Evolutionary conservation across 106 monocot genomes (phyloP), one percentile per base, ranked within the genome.

Genomic region (Narthecium ossifragum): DNA sequence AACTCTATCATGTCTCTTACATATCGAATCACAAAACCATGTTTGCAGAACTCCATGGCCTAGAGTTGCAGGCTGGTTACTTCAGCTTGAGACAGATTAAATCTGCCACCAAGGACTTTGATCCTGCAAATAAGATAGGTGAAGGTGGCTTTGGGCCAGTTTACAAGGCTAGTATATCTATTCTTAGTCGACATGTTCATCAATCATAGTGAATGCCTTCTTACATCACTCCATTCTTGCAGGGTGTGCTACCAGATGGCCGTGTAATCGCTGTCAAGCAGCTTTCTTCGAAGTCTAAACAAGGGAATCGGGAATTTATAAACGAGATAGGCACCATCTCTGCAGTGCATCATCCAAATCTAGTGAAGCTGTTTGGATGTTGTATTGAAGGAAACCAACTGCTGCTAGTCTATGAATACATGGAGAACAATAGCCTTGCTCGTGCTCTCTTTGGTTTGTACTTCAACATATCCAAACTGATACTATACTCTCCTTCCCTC

Each of bases 71-170:
- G 3, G 15, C 39, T 1, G 39, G 39, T 1, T 39, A 1, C 15
- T 39, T 39, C 57, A 57, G 63, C 30, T 60, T 79, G 28, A 69
- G 61, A 59, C 68, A 79, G 29, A 73, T 73, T 17, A 57, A 73
- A 59, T 62, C 49, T 31, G 73, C 73, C 12, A 79, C 78, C 22
- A 68, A 48, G 18, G 53, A 73, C 61, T 73, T 73, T 46, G 63
- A 68, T 53, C 51, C 36, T 22, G 13, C 29, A 23, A 53, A 59
- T 39, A 65, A 48, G 39, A 59, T 73, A 22, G 59, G 73, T 40
- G 71, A 71, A 45, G 71, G 71, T 45, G 71, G 71, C 9, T 72
- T 72, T 49, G 72, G 72, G 36, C 56, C 72, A 15, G 72, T 72
- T 40, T 72, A 72, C 63, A 72, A 64, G 72, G 72, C 60, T 26